Evolutionary conservation across 306 rosid genomes (phyloP).

Genomic region (Malus sieversii): DNA sequence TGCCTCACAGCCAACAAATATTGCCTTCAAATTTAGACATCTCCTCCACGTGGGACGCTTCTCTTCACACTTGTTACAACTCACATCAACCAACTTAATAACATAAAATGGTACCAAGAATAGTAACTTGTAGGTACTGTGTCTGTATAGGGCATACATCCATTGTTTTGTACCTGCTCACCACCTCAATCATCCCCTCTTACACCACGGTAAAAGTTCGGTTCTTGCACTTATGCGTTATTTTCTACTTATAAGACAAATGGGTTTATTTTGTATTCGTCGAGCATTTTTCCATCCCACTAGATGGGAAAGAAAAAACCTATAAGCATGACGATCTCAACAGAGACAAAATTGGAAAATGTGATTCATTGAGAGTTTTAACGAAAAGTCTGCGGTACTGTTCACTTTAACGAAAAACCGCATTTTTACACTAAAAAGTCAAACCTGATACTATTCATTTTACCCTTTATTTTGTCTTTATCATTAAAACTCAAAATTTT

Average conservation of each 20-base stretch:
- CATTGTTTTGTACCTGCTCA: background rate
- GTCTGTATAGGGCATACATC: background rate
- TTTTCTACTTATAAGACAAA: background rate
- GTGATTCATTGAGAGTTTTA: background rate
- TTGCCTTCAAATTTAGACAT: slow-evolving; percentile 8
- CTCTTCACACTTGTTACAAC: slow-evolving; percentile 10
- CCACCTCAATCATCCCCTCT: background rate
- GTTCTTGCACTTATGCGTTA: background rate
- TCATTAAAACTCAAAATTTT: too few species aligned
- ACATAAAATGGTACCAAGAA: background rate
- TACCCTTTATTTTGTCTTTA: too few species aligned
- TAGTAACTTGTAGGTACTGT: background rate
- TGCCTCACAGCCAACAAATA: slow-evolving; percentile 2
- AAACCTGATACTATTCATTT: too few species aligned
- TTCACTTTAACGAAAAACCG: too few species aligned
- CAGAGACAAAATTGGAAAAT: background rate
- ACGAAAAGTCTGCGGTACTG: too few species aligned
- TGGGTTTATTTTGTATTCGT: too few species aligned
- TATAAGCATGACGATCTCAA: background rate
- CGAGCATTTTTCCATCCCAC: background rate
- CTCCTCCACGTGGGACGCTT: slow-evolving; percentile 14
- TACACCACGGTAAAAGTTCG: background rate
- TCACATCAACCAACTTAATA: background rate
- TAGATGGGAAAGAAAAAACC: background rate
- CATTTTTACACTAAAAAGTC: too few species aligned